These are phyloP conservation scores for Domatiomyces globalis DNA, from an alignment of 2,329 filamentous ascomycete species.

Conservation along the genomic window DNA sequence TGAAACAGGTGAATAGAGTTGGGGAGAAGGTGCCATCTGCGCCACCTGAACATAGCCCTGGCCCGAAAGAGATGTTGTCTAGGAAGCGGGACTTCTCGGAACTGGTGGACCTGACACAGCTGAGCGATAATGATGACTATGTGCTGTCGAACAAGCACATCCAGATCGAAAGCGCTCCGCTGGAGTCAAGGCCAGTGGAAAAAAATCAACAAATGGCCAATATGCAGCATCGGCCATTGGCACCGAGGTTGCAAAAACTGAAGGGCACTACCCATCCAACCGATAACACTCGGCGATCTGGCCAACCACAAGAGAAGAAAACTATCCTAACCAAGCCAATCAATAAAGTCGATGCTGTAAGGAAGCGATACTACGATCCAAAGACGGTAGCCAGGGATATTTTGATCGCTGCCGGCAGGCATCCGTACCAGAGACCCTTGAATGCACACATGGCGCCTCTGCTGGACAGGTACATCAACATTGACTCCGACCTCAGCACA, in stretches of 20 bases:
- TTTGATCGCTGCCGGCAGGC: slow-evolving; percentile 46
- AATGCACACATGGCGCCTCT: slow-evolving; percentile 45
- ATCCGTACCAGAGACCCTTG: slow-evolving; percentile 43
- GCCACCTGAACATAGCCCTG: slow-evolving; percentile 7
- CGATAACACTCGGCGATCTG: neutral
- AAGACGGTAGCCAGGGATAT: slow-evolving; percentile 51
- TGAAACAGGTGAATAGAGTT: neutral
- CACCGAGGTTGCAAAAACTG: neutral
- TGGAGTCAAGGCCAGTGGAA: neutral
- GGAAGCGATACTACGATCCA: slow-evolving; percentile 43
- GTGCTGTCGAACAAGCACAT: slow-evolving; percentile 20
- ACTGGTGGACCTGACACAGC: slow-evolving; percentile 38
- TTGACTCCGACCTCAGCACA: slow-evolving; percentile 41
- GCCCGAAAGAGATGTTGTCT: slow-evolving; percentile 41
- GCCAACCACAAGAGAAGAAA: slow-evolving; percentile 3
- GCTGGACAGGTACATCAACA: slow-evolving; percentile 27
- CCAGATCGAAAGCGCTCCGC: neutral
- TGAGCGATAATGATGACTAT: slow-evolving; percentile 34
- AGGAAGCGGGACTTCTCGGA: slow-evolving; percentile 41
- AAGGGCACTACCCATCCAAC: neutral
- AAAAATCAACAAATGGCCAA: neutral
- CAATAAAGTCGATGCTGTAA: slow-evolving; percentile 23
- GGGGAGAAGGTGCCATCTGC: neutral
- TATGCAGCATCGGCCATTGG: neutral
- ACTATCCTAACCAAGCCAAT: slow-evolving; percentile 31